These are phyloP conservation scores for Penicillium subrubescens DNA, from an alignment of 495 filamentous ascomycete genomes.

Conservation along the genomic window DNA sequence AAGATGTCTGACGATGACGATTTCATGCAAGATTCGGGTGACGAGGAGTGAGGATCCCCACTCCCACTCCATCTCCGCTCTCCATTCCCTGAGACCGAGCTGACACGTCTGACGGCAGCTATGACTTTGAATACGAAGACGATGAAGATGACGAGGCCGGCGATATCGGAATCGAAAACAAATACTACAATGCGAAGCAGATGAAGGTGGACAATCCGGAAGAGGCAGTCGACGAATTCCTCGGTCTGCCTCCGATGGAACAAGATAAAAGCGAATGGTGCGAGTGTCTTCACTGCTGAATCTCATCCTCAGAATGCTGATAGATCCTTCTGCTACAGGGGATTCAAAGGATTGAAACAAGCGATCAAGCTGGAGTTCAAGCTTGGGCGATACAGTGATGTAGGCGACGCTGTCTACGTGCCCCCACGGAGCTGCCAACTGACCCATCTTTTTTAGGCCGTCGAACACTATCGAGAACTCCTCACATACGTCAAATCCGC, in stretches of 20 bases:
- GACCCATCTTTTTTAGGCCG: constrained; percentile 59
- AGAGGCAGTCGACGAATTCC: constrained; percentile 88
- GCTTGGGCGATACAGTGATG: constrained; percentile 80
- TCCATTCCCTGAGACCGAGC: constrained; percentile 17
- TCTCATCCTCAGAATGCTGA: background rate
- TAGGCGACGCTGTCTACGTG: constrained; percentile 37
- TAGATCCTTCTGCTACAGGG: constrained; percentile 61
- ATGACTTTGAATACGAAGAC: constrained; percentile 96
- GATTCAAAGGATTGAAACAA: constrained; percentile 97
- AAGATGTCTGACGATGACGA: constrained; percentile 94
- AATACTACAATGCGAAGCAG: constrained; percentile 99
- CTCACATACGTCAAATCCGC: constrained; percentile 97
- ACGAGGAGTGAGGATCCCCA: constrained; percentile 63
- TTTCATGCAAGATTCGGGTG: constrained; percentile 98
- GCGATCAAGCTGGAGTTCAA: constrained; percentile 97
- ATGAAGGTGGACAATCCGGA: constrained; percentile 85
- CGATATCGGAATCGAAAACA: constrained; percentile 96
- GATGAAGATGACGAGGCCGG: constrained; percentile 85
- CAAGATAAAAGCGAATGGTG: constrained; percentile 92
- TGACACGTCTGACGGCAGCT: constrained; percentile 50
- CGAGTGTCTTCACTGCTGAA: constrained; percentile 1
- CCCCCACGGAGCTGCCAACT: background rate
- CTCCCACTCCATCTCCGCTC: constrained; percentile 10
- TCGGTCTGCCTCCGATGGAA: constrained; percentile 82
- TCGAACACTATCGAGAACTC: constrained; percentile 93